A percentile compares a stretch with the other conserved stretches of the same genome.
Conservation (phyloP, 768 basidiomycete genomes). For the Phlebiopsis flavidoalba region DNA sequence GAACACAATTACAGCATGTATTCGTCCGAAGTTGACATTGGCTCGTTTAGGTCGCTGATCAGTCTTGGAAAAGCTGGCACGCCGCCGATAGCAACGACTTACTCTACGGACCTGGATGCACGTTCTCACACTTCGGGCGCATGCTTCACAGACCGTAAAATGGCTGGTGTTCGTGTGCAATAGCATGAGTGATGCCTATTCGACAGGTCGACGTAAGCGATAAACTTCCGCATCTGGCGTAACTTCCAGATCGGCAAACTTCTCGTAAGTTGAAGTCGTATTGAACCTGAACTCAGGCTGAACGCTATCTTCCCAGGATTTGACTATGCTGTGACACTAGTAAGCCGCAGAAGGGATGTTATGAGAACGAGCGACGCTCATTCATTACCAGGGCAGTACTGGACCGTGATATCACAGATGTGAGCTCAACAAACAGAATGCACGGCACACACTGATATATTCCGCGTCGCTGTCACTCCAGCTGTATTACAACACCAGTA, state of each 20-base stretch:
- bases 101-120: slow-evolving; percentile 42
- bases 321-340: slow-evolving; percentile 62
- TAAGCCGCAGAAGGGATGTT: slow-evolving; percentile 16
- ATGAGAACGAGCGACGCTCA: not conserved
- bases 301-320: slow-evolving; percentile 26
- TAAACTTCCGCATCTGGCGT: slow-evolving; percentile 55
- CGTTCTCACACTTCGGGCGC: slow-evolving; percentile 48
- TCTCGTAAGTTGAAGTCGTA: slow-evolving; percentile 21
- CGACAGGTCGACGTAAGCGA: slow-evolving; percentile 51
- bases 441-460: not conserved
- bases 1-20: not conserved
- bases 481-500: slow-evolving; percentile 49
- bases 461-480: slow-evolving; percentile 11
- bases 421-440: slow-evolving; percentile 20
- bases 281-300: not conserved
- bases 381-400: slow-evolving; percentile 36
- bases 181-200: slow-evolving; percentile 62
- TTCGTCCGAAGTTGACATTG: slow-evolving; percentile 7
- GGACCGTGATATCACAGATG: slow-evolving; percentile 55
- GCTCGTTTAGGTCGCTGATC: slow-evolving; percentile 41
- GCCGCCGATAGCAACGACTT: slow-evolving; percentile 52
- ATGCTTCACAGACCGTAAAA: slow-evolving; percentile 55
- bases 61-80: slow-evolving; percentile 54
- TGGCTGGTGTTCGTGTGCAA: slow-evolving; percentile 50
- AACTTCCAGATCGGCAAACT: slow-evolving; percentile 62